Evolutionary conservation across 2,329 filamentous ascomycete genomes (phyloP), one percentile per base, ranked within the genome.

Genomic region (Fusarium duplospermum): DNA sequence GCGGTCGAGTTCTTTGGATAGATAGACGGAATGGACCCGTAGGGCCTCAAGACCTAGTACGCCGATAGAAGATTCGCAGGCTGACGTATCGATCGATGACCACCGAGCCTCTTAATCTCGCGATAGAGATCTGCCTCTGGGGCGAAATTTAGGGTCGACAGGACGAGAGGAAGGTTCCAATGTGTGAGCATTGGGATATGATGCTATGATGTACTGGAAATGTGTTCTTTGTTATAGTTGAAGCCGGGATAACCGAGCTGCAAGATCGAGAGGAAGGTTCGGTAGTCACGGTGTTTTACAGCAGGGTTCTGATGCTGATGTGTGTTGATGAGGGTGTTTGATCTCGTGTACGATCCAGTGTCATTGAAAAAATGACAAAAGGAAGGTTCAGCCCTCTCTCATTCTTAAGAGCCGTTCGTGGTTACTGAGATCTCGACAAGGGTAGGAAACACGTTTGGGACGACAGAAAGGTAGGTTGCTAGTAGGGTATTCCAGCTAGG

Each of bases 1-100:
- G 4, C 69, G 76, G 18, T 78, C 78, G 7, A 80, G 62, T 42
- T 80, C 78, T 31, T 75, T 71, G 2, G 77, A 77, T 8, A 76
- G 72, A 36, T 70, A 79, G 6, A 62, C 20, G 40, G 69, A 76
- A 52, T 80, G 74, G 10, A 10, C 38, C 18, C n/a, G 11, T 10
- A 11, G 11, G 10, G 10, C 11, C 38, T 42, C 40, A 2, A 62
- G 8, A 16, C 69, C 62, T 22, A 75, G 66, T 10, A 33, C 24
- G 33, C 22, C 64, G 68, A 24, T 72, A 61, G 31, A 77, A 73
- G 66, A 80, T 63, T n/a, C 71, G 72, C 1, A 70, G 59, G 9
- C 62, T 56, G 16, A 81, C 69, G 59, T 81, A 80, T 13, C 74
- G 76, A 16, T 68, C 27, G 16, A 72, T 56, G 10, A 74, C 73